Base-by-base conservation (phyloP, 768 basidiomycete genomes). In the Tulasnella sp. region DNA sequence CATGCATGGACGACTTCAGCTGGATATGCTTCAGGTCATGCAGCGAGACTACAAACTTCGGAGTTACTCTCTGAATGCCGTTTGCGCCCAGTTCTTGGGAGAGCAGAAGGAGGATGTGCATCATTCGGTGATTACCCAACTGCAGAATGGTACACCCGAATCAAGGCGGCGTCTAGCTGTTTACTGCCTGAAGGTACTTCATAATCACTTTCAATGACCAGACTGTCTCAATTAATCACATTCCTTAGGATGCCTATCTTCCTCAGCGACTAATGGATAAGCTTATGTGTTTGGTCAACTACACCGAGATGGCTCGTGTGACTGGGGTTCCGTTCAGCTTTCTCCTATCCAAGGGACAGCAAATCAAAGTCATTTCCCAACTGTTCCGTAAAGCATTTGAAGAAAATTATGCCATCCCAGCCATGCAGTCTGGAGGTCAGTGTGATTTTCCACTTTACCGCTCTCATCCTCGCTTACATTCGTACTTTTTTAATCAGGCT, bases 81-180 rank as follows among this genome's bases (percentile, higher is more conserved):
- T 99, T 49, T 99, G 95, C 61, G 84, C 95, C 1, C 87, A 93
- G 59, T 99, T 99, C 65, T 72, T 99, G 3, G 92, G 91, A 25
- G 95, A 99, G 65, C 95, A 99, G 65, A 99, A 99, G 64, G 95
- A 99, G 64, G 95, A 99, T 57, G 95, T 99, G 16, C 95, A 98
- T 61, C 81, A 98, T 63, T 98, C 93, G 1, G 90, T 95, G 56
- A 99, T 99, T 59, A 96, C 95, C 0, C 92, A 98, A 44, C 67
- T 99, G 39, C 95, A 99, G 65, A 98, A 98, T 59, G 92, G 93
- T 59, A 93, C 87, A 0, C 75, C 91, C 0, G 93, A 99, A 64
- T 91, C 90, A 2, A 68, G 95, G 41, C 72, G 95, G 34, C 81
- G 95, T 40, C 67, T 98, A 50, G 95, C 95, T 2, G 90, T 99